Conservation (phyloP, 345 rosid genomes). For the Odontarrhena argentea region DNA sequence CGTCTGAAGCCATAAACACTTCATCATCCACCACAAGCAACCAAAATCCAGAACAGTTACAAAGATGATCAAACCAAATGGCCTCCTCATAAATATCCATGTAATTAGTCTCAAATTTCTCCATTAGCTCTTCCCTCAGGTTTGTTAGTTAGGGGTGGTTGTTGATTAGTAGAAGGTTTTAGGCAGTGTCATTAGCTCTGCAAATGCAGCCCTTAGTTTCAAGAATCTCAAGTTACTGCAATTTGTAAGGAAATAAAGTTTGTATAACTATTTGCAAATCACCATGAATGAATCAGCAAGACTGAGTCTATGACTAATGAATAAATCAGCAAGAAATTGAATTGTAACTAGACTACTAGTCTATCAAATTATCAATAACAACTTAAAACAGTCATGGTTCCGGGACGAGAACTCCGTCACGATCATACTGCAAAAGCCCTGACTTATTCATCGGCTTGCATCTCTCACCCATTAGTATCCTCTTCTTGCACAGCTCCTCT, state of each 20-base stretch:
- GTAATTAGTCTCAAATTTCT: constrained; percentile 17
- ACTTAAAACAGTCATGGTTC: constrained; percentile 37
- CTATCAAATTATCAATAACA: background rate
- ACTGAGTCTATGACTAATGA: background rate
- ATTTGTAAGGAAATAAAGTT: constrained; percentile 21
- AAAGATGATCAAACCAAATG: constrained; percentile 50
- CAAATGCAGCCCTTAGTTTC: constrained; percentile 14
- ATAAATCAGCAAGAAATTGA: background rate
- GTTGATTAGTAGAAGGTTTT: constrained; percentile 7
- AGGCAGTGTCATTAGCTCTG: constrained; percentile 23
- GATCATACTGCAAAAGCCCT: constrained; percentile 50
- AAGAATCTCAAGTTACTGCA: constrained; percentile 3
- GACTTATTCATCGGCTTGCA: constrained; percentile 58
- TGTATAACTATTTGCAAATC: constrained; percentile 11
- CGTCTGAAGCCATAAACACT: constrained; percentile 55
- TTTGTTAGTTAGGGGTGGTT: constrained; percentile 18
- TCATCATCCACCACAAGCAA: constrained; percentile 79
- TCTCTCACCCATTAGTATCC: constrained; percentile 67
- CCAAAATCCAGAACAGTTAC: constrained; percentile 71
- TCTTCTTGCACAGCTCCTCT: constrained; percentile 67
- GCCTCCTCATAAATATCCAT: background rate
- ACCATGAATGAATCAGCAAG: constrained; percentile 1
- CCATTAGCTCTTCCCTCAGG: background rate
- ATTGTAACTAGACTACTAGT: background rate
- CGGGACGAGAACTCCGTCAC: constrained; percentile 51